Evolutionary conservation across 2,329 filamentous ascomycete genomes (phyloP), one percentile per base, ranked within the genome.

Genomic region (Cercospora sp.): DNA sequence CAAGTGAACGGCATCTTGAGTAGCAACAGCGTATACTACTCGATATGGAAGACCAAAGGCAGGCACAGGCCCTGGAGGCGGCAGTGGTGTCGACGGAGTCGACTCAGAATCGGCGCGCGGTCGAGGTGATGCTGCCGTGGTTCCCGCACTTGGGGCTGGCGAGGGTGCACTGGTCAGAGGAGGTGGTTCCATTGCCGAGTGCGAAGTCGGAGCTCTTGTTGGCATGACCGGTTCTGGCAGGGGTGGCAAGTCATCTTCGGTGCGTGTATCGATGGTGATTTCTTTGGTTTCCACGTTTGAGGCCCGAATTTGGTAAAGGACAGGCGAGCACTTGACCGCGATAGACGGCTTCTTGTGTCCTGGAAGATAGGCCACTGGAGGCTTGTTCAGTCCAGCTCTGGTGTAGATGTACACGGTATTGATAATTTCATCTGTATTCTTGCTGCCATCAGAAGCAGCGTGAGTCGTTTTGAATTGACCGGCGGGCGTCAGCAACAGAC

Each of bases 361-460:
- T 0, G 95, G 95, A 6, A 99, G 85, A 80, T 98, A 95, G 6
- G 94, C 93, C 66, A 98, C 91, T 2, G 95, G 95, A 1, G 95
- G 93, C 78, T 96, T 97, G 81, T 97, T 98, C 76, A 99, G 93
- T 26, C 95, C 95, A 31, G 94, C 95, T 74, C 95, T 87, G 0
- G 94, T 97, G 80, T 99, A 99, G 64, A 99, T 95, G 80, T 99
- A 99, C 23, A 99, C 96, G 0, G 95, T 99, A 77, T 99, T 99
- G 74, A 91, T 93, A 62, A 97, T 87, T 72, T 99, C 94, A 73
- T 95, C 94, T 0, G 86, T 86, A 0, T 88, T 86, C 79, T 94
- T 96, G n/a, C 84, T 81, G 70, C 93, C 91, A 60, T 87, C 87
- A 23, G 89, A 83, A 59, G 88, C 87, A 23, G 84, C 82, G 72